These are phyloP conservation scores for Xanthoconium purpureum DNA, from an alignment of 768 basidiomycete genomes.

Conservation along the genomic window DNA sequence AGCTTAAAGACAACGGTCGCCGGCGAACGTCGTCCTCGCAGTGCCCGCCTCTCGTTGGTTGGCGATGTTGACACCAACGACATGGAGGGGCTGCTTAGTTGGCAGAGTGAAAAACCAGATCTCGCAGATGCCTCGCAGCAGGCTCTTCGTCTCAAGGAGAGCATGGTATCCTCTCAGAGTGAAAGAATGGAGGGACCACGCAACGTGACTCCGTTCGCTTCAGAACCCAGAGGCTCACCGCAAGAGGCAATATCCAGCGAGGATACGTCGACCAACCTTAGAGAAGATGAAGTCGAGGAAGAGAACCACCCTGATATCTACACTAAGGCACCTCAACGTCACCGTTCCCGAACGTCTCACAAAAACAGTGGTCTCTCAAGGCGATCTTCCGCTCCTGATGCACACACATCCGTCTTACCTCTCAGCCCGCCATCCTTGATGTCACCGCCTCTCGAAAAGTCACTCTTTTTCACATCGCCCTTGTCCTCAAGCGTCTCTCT, in stretches of 20 bases:
- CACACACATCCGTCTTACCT: slow-evolving; percentile 44
- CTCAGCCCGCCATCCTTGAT: slow-evolving; percentile 55
- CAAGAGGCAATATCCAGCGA: neutral
- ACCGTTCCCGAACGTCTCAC: slow-evolving; percentile 2
- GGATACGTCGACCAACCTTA: neutral
- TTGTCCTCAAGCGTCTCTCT: slow-evolving; percentile 19
- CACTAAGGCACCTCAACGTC: slow-evolving; percentile 18
- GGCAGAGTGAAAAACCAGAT: neutral
- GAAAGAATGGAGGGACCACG: neutral
- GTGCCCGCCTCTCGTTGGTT: neutral
- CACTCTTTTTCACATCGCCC: slow-evolving; percentile 49
- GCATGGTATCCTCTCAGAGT: neutral
- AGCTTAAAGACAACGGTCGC: neutral
- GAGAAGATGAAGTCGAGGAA: neutral
- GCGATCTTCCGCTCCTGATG: slow-evolving; percentile 18
- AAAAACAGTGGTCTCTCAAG: neutral
- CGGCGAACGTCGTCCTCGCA: neutral
- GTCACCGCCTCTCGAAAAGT: slow-evolving; percentile 54
- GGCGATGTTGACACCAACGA: neutral
- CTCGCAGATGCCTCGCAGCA: neutral
- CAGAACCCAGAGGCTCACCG: neutral
- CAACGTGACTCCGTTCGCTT: slow-evolving; percentile 10
- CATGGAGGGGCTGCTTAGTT: neutral
- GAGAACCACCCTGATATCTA: slow-evolving; percentile 10
- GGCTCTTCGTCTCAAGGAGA: neutral